Conservation (phyloP, 768 basidiomycete species). For the Collybia sordida region DNA sequence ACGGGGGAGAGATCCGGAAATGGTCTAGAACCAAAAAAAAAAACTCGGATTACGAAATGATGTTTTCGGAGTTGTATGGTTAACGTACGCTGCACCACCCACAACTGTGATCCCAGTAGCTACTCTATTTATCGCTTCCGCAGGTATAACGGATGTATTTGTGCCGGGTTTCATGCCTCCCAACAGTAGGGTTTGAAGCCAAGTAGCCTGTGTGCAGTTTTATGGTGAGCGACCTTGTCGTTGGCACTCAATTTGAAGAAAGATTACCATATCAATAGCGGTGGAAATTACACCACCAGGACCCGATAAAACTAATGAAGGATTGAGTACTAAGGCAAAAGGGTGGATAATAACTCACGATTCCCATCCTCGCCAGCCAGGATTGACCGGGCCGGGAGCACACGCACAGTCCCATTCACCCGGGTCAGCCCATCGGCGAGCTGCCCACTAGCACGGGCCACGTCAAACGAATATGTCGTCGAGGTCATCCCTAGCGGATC, state of each 20-base stretch:
- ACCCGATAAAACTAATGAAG: constrained; percentile 21
- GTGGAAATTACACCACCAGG: constrained; percentile 27
- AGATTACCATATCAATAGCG: constrained; percentile 22
- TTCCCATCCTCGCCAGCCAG: constrained; percentile 22
- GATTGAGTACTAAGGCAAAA: background rate
- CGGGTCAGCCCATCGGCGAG: constrained; percentile 26
- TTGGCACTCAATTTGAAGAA: background rate
- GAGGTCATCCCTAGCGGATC: constrained; percentile 24
- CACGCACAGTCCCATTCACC: constrained; percentile 10
- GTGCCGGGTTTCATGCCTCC: constrained; percentile 24
- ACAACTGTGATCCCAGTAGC: constrained; percentile 21
- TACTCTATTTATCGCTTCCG: constrained; percentile 17
- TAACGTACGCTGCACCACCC: constrained; percentile 11
- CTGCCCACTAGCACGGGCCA: constrained; percentile 21
- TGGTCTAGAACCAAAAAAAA: constrained; percentile 1
- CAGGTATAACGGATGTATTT: constrained; percentile 21
- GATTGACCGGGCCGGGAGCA: constrained; percentile 19
- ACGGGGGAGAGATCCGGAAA: constrained; percentile 20
- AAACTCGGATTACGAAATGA: background rate
- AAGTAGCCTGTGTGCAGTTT: constrained; percentile 13
- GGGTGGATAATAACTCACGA: too few species aligned
- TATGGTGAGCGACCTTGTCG: background rate
- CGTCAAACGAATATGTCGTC: constrained; percentile 27
- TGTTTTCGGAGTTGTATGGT: background rate
- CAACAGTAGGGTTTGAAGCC: constrained; percentile 24